phyloP scores from a whole-genome alignment of 208 protist genomes.

The Perkinsela sp. region DNA sequence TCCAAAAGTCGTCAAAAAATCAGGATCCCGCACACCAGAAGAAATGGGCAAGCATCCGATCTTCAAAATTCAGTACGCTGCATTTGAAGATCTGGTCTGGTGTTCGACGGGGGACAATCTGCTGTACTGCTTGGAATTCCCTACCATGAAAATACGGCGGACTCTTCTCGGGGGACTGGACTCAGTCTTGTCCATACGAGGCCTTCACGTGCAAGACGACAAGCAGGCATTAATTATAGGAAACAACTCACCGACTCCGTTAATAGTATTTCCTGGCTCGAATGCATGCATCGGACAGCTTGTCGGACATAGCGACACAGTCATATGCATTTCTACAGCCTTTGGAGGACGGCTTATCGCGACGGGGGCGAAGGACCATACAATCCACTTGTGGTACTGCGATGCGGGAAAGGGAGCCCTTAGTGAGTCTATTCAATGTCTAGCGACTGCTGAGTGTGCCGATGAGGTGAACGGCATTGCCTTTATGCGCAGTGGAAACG shows the following conservation, averaged over 20 bases:
- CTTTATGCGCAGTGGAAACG: neutral
- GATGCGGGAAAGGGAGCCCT: neutral
- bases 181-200: neutral
- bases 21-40: neutral
- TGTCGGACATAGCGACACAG: neutral
- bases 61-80: neutral
- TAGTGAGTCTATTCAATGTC: neutral
- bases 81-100: neutral
- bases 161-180: neutral
- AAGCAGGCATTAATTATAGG: neutral
- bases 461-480: neutral
- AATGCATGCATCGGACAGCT: neutral
- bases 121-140: neutral
- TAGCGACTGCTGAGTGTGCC: neutral
- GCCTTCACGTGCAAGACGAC: neutral
- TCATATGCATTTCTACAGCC: neutral
- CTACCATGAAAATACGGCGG: neutral
- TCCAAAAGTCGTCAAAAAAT: neutral
- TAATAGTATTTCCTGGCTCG: neutral
- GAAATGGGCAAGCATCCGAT: neutral
- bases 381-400: neutral
- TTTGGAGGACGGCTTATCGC: neutral
- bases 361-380: neutral
- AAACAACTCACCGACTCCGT: neutral
- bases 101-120: neutral